Evolutionary conservation across 2,329 filamentous ascomycete species (phyloP).

Genomic region (Didymella pinodella): DNA sequence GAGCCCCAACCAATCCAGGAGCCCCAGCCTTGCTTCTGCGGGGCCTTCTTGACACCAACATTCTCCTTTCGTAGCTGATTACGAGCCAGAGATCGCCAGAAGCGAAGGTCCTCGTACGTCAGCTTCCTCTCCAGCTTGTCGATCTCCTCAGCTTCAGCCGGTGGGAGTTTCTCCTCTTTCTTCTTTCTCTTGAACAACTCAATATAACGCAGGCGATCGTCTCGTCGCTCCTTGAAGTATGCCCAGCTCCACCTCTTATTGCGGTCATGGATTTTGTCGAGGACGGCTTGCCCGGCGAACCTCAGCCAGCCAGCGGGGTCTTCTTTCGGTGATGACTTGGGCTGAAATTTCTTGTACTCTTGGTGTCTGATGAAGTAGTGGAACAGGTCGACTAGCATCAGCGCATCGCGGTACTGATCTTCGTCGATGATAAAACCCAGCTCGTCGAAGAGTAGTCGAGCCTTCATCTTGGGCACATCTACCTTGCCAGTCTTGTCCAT

Average conservation of each 20-base stretch:
- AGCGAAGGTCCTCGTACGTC: slow-evolving; percentile 92
- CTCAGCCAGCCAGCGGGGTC: slow-evolving; percentile 90
- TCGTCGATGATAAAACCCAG: slow-evolving; percentile 98
- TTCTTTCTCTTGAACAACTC: slow-evolving; percentile 93
- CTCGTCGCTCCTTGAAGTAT: slow-evolving; percentile 90
- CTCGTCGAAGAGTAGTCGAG: slow-evolving; percentile 91
- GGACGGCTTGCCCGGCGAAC: slow-evolving; percentile 88
- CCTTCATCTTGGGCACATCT: slow-evolving; percentile 85
- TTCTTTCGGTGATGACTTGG: slow-evolving; percentile 84
- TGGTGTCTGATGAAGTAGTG: slow-evolving; percentile 98
- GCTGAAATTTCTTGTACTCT: slow-evolving; percentile 92
- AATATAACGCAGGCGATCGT: slow-evolving; percentile 89
- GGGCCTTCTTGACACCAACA: slow-evolving; percentile 79
- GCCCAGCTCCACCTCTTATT: slow-evolving; percentile 96
- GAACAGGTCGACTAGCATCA: slow-evolving; percentile 99
- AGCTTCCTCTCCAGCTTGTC: slow-evolving; percentile 84
- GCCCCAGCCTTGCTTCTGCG: slow-evolving; percentile 84
- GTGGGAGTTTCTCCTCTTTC: slow-evolving; percentile 71
- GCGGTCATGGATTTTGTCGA: slow-evolving; percentile 92
- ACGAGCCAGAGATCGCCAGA: slow-evolving; percentile 93
- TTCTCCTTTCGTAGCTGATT: slow-evolving; percentile 97
- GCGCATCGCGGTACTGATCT: slow-evolving; percentile 92
- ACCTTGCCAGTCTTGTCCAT: slow-evolving; percentile 89
- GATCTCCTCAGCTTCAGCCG: slow-evolving; percentile 75
- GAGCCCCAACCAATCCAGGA: slow-evolving; percentile 84